Evolutionary conservation across 805 yeast genomes (phyloP).

Genomic region (Isabelozyma gotoi): DNA sequence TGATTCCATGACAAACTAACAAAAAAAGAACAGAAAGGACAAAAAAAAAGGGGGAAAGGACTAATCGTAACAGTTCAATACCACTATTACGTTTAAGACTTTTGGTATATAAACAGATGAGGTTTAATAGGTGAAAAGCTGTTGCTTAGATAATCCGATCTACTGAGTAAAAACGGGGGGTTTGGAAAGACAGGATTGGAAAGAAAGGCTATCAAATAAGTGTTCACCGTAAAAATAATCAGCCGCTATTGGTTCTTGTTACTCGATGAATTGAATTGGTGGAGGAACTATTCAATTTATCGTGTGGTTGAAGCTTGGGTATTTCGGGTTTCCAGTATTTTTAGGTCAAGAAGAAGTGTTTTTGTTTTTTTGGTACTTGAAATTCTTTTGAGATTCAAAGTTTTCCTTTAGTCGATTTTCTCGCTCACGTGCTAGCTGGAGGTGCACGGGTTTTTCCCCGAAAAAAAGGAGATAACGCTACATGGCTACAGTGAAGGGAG

Average conservation of each 20-base stretch:
- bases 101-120: no score
- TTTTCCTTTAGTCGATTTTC: no score
- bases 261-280: neutral
- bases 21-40: neutral
- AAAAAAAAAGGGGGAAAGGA: neutral
- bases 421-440: neutral
- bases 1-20: conserved; percentile 61
- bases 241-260: no score
- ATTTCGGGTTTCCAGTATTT: neutral
- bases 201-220: no score
- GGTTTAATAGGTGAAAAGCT: no score
- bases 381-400: neutral
- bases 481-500: neutral
- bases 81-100: neutral
- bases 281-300: neutral
- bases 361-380: neutral
- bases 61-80: no score
- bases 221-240: no score
- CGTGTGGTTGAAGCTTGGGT: neutral
- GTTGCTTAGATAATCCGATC: no score
- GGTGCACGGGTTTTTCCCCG: neutral
- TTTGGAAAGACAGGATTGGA: no score
- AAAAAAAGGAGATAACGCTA: no score
- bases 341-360: neutral
- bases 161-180: no score